These are phyloP conservation scores for Pelargonium fulgidum DNA, from an alignment of 441 rosid genomes.

Conservation along the genomic window DNA sequence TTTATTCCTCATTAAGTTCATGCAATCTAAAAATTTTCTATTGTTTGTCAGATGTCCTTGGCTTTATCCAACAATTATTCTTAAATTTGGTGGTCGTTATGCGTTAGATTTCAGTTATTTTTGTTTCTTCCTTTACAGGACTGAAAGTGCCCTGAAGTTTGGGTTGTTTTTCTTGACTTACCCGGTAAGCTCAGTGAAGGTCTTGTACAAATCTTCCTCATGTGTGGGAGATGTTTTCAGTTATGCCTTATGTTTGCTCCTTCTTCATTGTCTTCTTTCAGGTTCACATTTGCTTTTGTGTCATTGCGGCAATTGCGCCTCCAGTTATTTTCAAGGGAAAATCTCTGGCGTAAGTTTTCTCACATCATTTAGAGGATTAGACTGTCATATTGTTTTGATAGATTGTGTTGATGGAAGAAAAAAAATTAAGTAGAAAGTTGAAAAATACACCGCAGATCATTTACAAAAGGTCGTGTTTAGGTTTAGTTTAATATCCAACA, in stretches of 20 bases:
- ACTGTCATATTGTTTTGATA: not conserved
- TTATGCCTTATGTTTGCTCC: constrained; percentile 12
- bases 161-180: constrained; percentile 82
- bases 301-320: constrained; percentile 88
- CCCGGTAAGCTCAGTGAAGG: constrained; percentile 42
- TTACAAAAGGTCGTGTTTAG: not conserved
- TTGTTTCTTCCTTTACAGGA: constrained; percentile 48
- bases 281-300: constrained; percentile 82
- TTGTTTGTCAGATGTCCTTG: not conserved
- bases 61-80: not conserved
- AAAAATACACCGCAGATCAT: not conserved
- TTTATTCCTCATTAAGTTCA: not conserved
- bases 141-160: constrained; percentile 93
- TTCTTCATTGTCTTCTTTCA: constrained; percentile 32
- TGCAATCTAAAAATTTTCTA: too few relatives aligned
- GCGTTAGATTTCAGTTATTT: constrained; percentile 12
- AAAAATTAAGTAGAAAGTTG: not conserved
- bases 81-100: not conserved
- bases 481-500: not conserved
- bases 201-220: constrained; percentile 14
- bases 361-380: constrained; percentile 1
- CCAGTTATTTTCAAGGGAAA: constrained; percentile 94
- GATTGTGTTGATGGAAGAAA: too few relatives aligned
- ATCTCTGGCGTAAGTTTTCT: constrained; percentile 73
- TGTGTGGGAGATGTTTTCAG: constrained; percentile 14